Evolutionary conservation across 164 flowering plant genomes (phyloP).

Genomic region (Vitis rotundifolia): DNA sequence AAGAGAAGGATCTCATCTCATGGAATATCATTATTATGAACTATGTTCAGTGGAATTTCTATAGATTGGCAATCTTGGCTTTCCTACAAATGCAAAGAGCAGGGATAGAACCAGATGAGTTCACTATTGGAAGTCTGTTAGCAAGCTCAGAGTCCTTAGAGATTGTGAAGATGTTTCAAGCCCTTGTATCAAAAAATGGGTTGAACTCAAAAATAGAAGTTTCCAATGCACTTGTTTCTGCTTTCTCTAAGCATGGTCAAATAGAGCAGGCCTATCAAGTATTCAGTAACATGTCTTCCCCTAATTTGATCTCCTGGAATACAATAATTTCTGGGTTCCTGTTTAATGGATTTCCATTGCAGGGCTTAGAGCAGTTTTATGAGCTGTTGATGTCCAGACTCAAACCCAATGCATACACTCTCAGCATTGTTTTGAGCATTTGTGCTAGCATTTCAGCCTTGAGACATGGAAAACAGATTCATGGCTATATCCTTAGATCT

Average conservation of each 20-base stretch:
- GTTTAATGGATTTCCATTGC: constrained; percentile 40
- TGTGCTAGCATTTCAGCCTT: constrained; percentile 55
- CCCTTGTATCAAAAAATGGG: constrained; percentile 44
- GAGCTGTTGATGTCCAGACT: constrained; percentile 31
- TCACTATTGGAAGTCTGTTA: constrained; percentile 65
- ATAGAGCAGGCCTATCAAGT: constrained; percentile 43
- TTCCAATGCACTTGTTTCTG: constrained; percentile 65
- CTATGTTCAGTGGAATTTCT: constrained; percentile 40
- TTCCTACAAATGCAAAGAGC: constrained; percentile 54
- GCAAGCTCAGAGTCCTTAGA: constrained; percentile 37
- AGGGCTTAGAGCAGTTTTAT: constrained; percentile 48
- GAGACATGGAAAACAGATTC: constrained; percentile 59
- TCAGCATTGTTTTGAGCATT: constrained; percentile 49
- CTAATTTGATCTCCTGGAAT: constrained; percentile 79
- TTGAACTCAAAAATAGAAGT: constrained; percentile 47
- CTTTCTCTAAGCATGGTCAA: constrained; percentile 44
- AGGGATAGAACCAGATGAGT: constrained; percentile 62
- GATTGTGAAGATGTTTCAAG: constrained; percentile 51
- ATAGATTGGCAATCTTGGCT: constrained; percentile 34
- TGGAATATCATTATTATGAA: constrained; percentile 66
- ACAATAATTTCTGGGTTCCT: constrained; percentile 59
- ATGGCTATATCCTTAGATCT: constrained; percentile 48
- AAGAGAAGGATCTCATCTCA: constrained; percentile 50
- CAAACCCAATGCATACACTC: constrained; percentile 49
- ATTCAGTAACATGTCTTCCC: constrained; percentile 37